Evolutionary conservation across 305 asterid species (phyloP).

Genomic region (Fraxinus velutina): DNA sequence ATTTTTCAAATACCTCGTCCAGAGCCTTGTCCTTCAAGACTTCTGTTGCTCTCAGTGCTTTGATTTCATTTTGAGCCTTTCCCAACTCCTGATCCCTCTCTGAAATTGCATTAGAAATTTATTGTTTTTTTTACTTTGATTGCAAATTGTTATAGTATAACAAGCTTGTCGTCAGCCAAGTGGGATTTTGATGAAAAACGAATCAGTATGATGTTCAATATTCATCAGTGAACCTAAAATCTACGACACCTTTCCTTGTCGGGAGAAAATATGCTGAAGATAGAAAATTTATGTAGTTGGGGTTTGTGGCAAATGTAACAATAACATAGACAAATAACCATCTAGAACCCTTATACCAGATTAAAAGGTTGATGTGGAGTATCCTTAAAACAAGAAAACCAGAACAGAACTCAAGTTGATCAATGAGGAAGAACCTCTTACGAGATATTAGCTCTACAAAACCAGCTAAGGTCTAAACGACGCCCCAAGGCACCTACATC

Average conservation of each 20-base stretch:
- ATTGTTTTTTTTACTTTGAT: not conserved
- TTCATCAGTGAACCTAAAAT: not conserved
- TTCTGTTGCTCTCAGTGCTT: slow-evolving; percentile 61
- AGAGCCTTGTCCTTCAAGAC: slow-evolving; percentile 70
- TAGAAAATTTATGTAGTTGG: not conserved
- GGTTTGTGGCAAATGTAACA: not conserved
- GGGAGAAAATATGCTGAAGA: not conserved
- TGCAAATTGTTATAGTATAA: not conserved
- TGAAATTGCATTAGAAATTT: slow-evolving; percentile 29
- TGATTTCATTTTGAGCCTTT: slow-evolving; percentile 67
- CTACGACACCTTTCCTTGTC: not conserved
- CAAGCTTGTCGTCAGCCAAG: not conserved
- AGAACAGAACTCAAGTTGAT: not conserved
- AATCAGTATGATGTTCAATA: not conserved
- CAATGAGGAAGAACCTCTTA: not conserved
- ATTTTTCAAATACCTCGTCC: slow-evolving; percentile 58
- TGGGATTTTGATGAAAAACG: not conserved
- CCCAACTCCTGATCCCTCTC: slow-evolving; percentile 70
- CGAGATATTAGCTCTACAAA: not conserved
- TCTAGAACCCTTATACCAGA: not conserved
- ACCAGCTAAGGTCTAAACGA: not conserved
- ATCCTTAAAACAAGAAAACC: not conserved
- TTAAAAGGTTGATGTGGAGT: not conserved
- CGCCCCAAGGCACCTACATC: not conserved
- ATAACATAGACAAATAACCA: not conserved